Base-by-base conservation (phyloP, 352 stramenopile species). In the Phytophthora megakarya region DNA sequence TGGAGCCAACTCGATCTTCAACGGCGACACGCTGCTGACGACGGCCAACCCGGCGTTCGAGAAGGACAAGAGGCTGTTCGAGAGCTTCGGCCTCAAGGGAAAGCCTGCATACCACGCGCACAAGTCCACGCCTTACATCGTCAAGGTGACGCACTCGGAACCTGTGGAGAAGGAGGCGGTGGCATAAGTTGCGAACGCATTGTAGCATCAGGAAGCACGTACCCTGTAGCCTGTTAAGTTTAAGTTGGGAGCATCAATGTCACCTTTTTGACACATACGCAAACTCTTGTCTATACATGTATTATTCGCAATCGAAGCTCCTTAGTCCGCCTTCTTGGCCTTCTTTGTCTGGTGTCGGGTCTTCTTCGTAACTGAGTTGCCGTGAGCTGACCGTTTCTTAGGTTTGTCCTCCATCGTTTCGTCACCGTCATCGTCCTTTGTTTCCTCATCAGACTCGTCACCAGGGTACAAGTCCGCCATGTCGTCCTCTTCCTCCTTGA, bases 1-100 rank as follows among this genome's bases (percentile, higher is more conserved):
- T 6, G 97, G 97, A 18, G 97, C 97, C 55, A 99, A 99, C 86
- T 98, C 93, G 56, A 99, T 99, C 76, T 99, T 99, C 72, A 99
- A 98, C 76, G 97, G 97, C 28, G 97, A 99, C 79, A 98, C 95
- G 75, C 83, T 99, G 40, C 79, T 99, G 37, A 99, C 97, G 26
- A 99, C 97, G 16, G 75, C 88, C 56, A 99, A 99, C 82, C 95
- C 95, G 19, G 95, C 93, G 61, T 98, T 99, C 70, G 92, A 98
- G 69, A 90, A 96, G 61, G 97, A 99, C 80, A 89, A 94, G 68
- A 70, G 73, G 30, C 84, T 99, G 62, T 99, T 99, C 56, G 63
- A 90, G 28, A 96, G 96, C 73, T 90, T 99, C 63, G 97, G 97
- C 13, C 92, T 99, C 46, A 81, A 84, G 15, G 96, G 96, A 53